Percentiles rank a stretch among this genome's conserved stretches.
These are phyloP conservation scores for Chytridium lagenaria DNA, from an alignment of 371 early-diverging fungal genomes.

Conservation along the genomic window DNA sequence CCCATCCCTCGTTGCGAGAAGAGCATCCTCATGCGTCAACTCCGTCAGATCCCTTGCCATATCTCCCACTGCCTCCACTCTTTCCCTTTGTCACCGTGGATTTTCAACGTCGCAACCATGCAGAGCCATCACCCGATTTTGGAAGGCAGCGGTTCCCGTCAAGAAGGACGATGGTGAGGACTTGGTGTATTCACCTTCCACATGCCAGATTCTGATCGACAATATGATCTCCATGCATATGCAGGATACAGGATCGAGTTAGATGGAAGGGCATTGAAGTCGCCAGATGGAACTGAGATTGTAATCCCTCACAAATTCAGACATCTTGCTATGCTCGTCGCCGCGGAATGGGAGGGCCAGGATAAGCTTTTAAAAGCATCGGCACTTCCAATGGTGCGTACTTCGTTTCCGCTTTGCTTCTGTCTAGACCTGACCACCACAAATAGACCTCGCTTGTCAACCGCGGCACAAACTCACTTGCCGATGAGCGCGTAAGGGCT, in stretches of 20 bases:
- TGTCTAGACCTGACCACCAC: no score
- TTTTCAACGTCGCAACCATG: background rate
- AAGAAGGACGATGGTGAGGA: constrained; percentile 31
- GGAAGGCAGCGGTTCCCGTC: constrained; percentile 37
- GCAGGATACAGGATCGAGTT: constrained; percentile 65
- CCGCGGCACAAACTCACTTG: constrained; percentile 79
- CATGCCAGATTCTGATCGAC: no score
- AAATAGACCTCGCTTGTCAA: constrained; percentile 85
- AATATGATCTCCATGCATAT: constrained; percentile 41
- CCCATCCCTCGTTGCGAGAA: no score
- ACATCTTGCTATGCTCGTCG: constrained; percentile 79
- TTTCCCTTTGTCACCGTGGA: no score
- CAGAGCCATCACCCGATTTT: constrained; percentile 32
- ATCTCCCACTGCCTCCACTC: no score
- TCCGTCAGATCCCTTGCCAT: no score
- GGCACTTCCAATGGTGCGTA: constrained; percentile 81
- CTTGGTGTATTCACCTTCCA: no score
- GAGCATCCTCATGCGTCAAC: no score
- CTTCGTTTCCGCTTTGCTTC: no score
- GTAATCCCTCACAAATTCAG: constrained; percentile 63
- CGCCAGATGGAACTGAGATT: constrained; percentile 78
- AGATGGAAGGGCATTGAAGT: constrained; percentile 82
- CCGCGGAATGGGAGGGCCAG: constrained; percentile 94
- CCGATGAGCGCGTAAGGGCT: constrained; percentile 55
- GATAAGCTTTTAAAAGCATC: constrained; percentile 77